Base-by-base conservation (phyloP, 169 alveolate genomes). In the Plasmodium sp. region DNA sequence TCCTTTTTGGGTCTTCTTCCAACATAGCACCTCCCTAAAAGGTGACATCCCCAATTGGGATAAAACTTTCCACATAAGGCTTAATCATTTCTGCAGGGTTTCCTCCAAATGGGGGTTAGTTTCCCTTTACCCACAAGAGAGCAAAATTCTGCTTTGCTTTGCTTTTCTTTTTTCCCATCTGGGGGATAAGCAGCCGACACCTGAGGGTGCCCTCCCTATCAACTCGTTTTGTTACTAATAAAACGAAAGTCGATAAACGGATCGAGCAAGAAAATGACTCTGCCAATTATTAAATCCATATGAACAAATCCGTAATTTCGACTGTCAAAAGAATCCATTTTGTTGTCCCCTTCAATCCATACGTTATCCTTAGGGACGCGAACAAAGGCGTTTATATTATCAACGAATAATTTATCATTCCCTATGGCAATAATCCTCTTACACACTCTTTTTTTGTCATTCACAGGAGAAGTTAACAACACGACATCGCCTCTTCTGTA, bases 321-420 rank as follows among this genome's bases (percentile, higher is more conserved):
- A 73, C 95, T 92, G 62, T 92, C 95, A 74, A 72, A 92, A 12
- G 95, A 92, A 92, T 92, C 95, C 77, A 34, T 73, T 81, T 82
- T 82, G 58, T 92, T 92, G 45, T 92, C 95, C 27, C 95, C 95
- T 73, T 92, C 95, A 72, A 92, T 34, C 95, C 95, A 92, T 73
- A 92, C 34, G 62, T 83, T 62, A 72, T 83, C 54, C 77, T 72
- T 34, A 18, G 95, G 95, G 31, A 92, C 75, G 75, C 81, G 81
- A 56, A 92, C 85, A 82, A 71, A 92, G 3, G 84, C 72, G 5
- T 92, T 45, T 18, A 73, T 51, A 83, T 67, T 54, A 58, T 92
- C 85, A 48, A 92, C 72, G 83, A 16, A 92, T 33, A 92, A 48
- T 92, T 83, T 81, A 92, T 92, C 95, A 71, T 82, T 81, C 31